A percentile compares a stretch with the other conserved stretches of the same genome.
Evolutionary conservation across 148 eudicot genomes (phyloP).

Genomic region (Beta vulgaris): DNA sequence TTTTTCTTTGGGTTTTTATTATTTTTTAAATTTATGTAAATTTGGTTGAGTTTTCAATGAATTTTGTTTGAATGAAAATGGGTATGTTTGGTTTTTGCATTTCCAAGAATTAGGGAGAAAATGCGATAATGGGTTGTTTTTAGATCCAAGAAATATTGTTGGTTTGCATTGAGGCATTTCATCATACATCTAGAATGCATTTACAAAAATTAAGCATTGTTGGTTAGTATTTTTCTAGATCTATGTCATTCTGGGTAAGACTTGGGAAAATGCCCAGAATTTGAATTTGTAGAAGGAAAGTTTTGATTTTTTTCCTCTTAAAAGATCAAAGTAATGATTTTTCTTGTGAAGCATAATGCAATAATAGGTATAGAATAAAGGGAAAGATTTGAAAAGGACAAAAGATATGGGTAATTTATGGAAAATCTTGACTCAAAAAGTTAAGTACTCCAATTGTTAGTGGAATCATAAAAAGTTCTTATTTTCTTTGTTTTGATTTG

Average conservation of each 20-base stretch:
- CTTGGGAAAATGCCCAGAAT: not conserved
- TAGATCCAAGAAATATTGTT: constrained; percentile 22
- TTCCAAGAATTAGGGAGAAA: not conserved
- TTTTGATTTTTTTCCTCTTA: not conserved
- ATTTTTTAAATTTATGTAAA: not conserved
- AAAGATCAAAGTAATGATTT: not conserved
- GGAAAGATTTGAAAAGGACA: not conserved
- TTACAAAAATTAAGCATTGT: not conserved
- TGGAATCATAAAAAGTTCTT: not conserved
- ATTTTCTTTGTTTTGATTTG: not conserved
- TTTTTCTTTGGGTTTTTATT: not conserved
- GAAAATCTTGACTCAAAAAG: not conserved
- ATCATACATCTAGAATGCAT: constrained; percentile 7
- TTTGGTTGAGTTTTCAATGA: not conserved
- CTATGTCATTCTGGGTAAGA: constrained; percentile 9
- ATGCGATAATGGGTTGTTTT: not conserved
- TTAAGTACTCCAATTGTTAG: not conserved
- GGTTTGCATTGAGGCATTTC: constrained; percentile 10
- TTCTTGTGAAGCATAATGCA: not conserved
- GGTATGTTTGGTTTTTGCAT: constrained; percentile 13
- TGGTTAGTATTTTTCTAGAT: constrained; percentile 9
- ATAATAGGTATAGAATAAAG: too few relatives aligned
- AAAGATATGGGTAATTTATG: not conserved
- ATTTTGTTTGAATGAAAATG: not conserved
- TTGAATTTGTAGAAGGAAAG: not conserved